These are phyloP conservation scores for Fusarium sp. DNA, from an alignment of 2,329 filamentous ascomycete species.

Conservation along the genomic window DNA sequence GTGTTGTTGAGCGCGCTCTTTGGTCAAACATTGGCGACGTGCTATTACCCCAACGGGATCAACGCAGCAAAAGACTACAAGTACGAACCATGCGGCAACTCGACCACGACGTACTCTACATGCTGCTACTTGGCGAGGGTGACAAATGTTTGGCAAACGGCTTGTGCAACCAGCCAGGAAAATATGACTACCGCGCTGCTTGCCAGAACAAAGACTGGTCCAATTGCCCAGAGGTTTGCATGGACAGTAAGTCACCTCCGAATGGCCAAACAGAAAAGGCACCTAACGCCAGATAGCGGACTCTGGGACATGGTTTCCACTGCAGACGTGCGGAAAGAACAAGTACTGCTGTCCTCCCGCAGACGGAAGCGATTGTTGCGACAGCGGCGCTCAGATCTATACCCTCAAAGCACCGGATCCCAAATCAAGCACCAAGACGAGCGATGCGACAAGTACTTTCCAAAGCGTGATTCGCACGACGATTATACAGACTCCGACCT, in stretches of 20 bases:
- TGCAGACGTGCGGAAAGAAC: constrained; percentile 28
- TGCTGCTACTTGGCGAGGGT: constrained; percentile 38
- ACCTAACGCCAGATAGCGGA: constrained; percentile 1
- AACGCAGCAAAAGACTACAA: constrained; percentile 34
- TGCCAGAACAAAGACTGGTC: constrained; percentile 38
- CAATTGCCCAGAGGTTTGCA: constrained; percentile 30
- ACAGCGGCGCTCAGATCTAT: constrained; percentile 23
- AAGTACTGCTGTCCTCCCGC: constrained; percentile 34
- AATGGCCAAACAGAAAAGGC: rapidly evolving
- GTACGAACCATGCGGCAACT: constrained; percentile 32
- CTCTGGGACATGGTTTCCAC: constrained; percentile 16
- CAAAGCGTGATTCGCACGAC: not conserved
- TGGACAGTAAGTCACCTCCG: constrained; percentile 20
- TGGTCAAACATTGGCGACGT: constrained; percentile 5
- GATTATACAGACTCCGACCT: not conserved
- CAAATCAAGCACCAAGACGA: not conserved
- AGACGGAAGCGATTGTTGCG: constrained; percentile 23
- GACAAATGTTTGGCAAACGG: constrained; percentile 35
- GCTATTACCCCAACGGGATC: constrained; percentile 37
- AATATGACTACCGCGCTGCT: constrained; percentile 33
- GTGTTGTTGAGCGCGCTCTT: not conserved
- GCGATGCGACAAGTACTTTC: not conserved
- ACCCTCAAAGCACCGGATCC: constrained; percentile 19
- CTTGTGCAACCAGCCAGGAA: constrained; percentile 22
- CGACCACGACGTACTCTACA: constrained; percentile 25